A percentile compares a stretch with the other conserved stretches of the same genome.
phyloP scores from a whole-genome alignment of 176 grass and related monocot genomes.

The Carex kokanica region DNA sequence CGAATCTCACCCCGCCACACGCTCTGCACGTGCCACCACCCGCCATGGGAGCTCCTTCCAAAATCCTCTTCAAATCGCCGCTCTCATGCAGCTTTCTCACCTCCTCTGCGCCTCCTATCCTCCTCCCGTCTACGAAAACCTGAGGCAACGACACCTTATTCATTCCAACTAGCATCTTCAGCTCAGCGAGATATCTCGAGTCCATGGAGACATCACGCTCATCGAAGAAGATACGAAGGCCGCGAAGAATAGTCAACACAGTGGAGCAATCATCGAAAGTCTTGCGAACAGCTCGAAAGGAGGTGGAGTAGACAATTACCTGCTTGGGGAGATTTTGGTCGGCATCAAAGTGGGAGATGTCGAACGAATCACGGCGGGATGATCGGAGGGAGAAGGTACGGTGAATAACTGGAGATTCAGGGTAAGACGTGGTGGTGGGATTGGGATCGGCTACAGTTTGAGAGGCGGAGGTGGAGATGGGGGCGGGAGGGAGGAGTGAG shows the following conservation, averaged over 20 bases:
- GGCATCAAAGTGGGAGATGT: not conserved
- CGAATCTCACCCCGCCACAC: conserved; percentile 62
- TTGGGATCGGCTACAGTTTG: not conserved
- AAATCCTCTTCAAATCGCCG: conserved; percentile 55
- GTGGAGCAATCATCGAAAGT: conserved; percentile 67
- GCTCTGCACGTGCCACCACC: conserved; percentile 38
- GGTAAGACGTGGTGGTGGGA: not conserved
- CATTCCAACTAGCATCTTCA: conserved; percentile 41
- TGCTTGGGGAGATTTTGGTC: conserved; percentile 29
- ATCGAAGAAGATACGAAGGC: conserved; percentile 72
- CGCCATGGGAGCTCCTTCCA: conserved; percentile 38
- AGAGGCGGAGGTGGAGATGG: conserved; percentile 5
- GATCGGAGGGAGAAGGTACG: conserved; percentile 21
- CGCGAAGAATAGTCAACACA: conserved; percentile 59
- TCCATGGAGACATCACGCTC: conserved; percentile 93
- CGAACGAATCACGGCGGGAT: not conserved
- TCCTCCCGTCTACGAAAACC: conserved; percentile 73
- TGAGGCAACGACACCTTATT: conserved; percentile 46
- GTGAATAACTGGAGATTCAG: conserved; percentile 16
- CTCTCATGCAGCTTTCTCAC: conserved; percentile 69
- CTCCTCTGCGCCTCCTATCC: conserved; percentile 64
- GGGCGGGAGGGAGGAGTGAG: not conserved
- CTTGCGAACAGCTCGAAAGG: conserved; percentile 59
- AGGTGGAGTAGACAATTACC: conserved; percentile 89
- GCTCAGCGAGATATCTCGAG: conserved; percentile 60